phyloP scores from a whole-genome alignment of 2,329 filamentous ascomycete species.

The Fusarium buharicum region DNA sequence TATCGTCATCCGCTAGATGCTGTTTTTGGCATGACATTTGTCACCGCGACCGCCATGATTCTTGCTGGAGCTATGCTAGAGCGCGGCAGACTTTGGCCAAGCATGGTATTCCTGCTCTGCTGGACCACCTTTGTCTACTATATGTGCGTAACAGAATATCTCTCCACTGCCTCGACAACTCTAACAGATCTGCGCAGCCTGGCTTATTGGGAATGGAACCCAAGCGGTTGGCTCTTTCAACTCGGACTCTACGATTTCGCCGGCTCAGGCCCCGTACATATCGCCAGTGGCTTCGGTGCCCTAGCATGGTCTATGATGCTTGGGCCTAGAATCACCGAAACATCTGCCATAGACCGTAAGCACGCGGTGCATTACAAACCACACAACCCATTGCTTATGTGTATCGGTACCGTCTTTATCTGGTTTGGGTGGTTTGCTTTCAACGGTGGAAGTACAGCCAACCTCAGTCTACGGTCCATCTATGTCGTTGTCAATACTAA shows the following conservation, averaged over 20 bases:
- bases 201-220: conserved; percentile 75
- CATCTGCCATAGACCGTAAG: conserved; percentile 26
- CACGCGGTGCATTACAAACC: conserved; percentile 56
- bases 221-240: conserved; percentile 72
- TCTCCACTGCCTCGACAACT: accelerated
- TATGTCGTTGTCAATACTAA: conserved; percentile 69
- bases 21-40: conserved; percentile 52
- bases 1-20: conserved; percentile 37
- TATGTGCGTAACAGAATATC: conserved; percentile 27
- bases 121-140: conserved; percentile 75
- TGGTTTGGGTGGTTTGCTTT: conserved; percentile 71
- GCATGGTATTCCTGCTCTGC: conserved; percentile 70
- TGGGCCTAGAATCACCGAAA: conserved; percentile 60
- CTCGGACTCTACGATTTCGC: conserved; percentile 70
- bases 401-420: conserved; percentile 71
- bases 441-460: conserved; percentile 62
- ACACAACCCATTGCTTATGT: conserved; percentile 72
- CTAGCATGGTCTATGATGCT: conserved; percentile 72
- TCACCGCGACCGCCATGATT: conserved; percentile 54
- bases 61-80: conserved; percentile 54
- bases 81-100: conserved; percentile 53
- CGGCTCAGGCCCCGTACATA: conserved; percentile 72
- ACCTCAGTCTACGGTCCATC: conserved; percentile 62
- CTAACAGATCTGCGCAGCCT: conserved; percentile 47
- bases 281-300: conserved; percentile 70